Conservation (phyloP, 345 rosid genomes). For the Pugionium cornutum region DNA sequence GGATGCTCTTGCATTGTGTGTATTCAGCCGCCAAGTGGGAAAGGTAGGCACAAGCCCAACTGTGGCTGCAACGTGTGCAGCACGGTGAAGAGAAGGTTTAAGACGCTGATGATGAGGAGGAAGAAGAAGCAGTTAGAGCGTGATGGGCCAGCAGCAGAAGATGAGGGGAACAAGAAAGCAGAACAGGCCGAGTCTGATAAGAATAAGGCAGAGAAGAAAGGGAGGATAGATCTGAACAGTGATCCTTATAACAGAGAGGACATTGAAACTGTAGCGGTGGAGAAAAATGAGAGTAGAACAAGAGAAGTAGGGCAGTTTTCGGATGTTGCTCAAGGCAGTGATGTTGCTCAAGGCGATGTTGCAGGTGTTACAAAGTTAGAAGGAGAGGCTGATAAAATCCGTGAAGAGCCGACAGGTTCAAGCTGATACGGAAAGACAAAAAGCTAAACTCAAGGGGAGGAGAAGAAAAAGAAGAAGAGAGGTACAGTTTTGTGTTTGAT, state of each 20-base stretch:
- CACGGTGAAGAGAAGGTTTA: constrained; percentile 92
- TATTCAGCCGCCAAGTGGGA: constrained; percentile 99
- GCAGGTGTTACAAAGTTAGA: constrained; percentile 22
- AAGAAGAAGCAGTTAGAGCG: constrained; percentile 76
- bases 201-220: constrained; percentile 43
- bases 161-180: constrained; percentile 34
- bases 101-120: constrained; percentile 87
- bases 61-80: constrained; percentile 87
- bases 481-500: constrained; percentile 42
- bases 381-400: constrained; percentile 22
- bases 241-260: constrained; percentile 39
- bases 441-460: background rate
- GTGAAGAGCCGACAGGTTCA: constrained; percentile 25
- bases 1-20: constrained; percentile 97
- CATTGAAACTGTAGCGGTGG: constrained; percentile 22
- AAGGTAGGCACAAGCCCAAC: constrained; percentile 77
- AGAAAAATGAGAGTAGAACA: constrained; percentile 22
- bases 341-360: background rate
- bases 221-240: constrained; percentile 40
- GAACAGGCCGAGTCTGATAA: constrained; percentile 41
- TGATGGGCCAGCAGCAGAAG: constrained; percentile 48
- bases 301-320: constrained; percentile 26
- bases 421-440: constrained; percentile 18
- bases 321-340: constrained; percentile 20
- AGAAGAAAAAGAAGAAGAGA: background rate